These are phyloP conservation scores for Inga leiocalycina DNA, from an alignment of 306 rosid genomes.

Conservation along the genomic window DNA sequence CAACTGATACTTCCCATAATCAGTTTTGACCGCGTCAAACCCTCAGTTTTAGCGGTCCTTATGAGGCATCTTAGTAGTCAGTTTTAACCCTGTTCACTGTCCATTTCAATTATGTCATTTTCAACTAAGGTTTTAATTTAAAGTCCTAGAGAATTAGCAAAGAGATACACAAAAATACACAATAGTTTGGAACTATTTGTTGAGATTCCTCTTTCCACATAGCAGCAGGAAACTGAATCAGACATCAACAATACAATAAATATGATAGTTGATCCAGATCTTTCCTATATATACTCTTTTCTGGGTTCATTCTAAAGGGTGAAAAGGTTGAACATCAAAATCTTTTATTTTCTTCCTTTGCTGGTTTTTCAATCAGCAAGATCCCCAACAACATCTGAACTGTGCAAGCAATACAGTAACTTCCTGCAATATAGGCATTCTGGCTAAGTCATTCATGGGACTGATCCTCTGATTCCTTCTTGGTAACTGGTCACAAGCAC, in stretches of 20 bases:
- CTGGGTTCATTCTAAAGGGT: not conserved
- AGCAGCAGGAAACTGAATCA: not conserved
- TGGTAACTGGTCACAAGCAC: not conserved
- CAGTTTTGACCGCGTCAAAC: not conserved
- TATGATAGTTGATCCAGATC: not conserved
- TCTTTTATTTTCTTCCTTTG: not conserved
- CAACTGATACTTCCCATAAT: not conserved
- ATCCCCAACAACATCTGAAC: not conserved
- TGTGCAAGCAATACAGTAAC: not conserved
- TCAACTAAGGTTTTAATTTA: not conserved
- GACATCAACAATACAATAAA: not conserved
- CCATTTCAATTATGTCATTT: not conserved
- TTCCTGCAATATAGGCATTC: not conserved
- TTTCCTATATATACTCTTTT: not conserved
- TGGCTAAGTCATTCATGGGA: not conserved
- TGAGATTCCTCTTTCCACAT: not conserved
- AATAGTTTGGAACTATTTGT: not conserved
- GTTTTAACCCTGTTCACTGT: no score
- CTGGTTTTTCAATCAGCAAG: not conserved
- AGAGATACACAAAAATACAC: not conserved
- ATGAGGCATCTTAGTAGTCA: not conserved
- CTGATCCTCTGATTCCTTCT: not conserved
- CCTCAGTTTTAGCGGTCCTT: not conserved
- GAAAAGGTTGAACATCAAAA: not conserved
- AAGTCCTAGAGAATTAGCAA: not conserved